These are phyloP conservation scores for Sporothrix inflata DNA, from an alignment of 2,329 filamentous ascomycete species.

Conservation along the genomic window DNA sequence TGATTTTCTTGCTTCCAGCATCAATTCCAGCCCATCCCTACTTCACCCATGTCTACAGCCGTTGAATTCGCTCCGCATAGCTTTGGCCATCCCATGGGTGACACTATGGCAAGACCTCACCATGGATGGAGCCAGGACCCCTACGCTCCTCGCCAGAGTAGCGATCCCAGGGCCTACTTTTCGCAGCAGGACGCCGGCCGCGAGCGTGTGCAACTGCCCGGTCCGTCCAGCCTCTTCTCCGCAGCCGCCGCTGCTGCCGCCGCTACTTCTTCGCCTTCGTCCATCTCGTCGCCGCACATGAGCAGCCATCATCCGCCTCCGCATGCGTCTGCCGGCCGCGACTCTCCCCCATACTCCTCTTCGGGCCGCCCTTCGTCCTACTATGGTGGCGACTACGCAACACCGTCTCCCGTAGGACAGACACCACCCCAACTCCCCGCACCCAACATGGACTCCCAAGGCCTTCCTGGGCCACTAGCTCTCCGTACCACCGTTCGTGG, in stretches of 20 bases:
- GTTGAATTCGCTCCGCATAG: slow-evolving; percentile 39
- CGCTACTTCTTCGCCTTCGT: slow-evolving; percentile 20
- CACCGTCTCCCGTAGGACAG: slow-evolving; percentile 40
- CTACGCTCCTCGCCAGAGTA: slow-evolving; percentile 38
- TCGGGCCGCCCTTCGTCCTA: slow-evolving; percentile 32
- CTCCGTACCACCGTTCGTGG: slow-evolving; percentile 18
- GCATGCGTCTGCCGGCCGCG: slow-evolving; percentile 8
- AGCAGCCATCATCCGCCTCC: slow-evolving; percentile 12
- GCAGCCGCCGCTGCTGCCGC: slow-evolving; percentile 14
- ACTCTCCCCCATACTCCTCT: slow-evolving; percentile 10
- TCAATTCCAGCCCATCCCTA: background rate
- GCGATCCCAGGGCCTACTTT: slow-evolving; percentile 34
- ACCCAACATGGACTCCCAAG: slow-evolving; percentile 35
- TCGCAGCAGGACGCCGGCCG: slow-evolving; percentile 34
- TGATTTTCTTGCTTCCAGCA: background rate
- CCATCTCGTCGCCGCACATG: slow-evolving; percentile 18
- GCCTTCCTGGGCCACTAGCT: slow-evolving; percentile 11
- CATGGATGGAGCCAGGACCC: slow-evolving; percentile 41
- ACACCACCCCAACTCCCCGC: slow-evolving; percentile 39
- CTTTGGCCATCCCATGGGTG: slow-evolving; percentile 41
- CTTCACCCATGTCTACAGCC: slow-evolving; percentile 42
- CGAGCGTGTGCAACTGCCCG: slow-evolving; percentile 28
- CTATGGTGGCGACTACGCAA: slow-evolving; percentile 40
- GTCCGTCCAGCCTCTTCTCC: slow-evolving; percentile 34
- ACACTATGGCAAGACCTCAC: slow-evolving; percentile 44